phyloP scores from a whole-genome alignment of 345 rosid species.

The Heritiera fomes region DNA sequence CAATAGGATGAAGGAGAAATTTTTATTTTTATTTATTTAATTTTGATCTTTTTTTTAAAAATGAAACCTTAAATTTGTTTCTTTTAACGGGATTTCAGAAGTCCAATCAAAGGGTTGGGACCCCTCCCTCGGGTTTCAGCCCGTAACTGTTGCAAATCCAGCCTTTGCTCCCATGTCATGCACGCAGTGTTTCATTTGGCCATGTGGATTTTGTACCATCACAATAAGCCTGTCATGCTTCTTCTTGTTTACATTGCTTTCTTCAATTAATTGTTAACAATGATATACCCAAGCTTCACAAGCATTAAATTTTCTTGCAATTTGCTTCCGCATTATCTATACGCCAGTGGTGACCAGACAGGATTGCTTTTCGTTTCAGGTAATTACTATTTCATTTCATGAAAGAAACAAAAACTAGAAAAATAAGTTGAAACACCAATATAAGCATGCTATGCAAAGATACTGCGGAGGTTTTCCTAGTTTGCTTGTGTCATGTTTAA shows the following conservation, averaged over 20 bases:
- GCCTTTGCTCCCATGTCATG: slow-evolving; percentile 27
- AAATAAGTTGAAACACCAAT: no score
- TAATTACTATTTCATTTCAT: neutral
- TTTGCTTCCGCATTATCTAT: neutral
- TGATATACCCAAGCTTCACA: neutral
- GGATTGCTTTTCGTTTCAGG: neutral
- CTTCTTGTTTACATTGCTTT: slow-evolving; percentile 20
- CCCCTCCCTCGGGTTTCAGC: neutral
- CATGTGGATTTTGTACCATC: neutral
- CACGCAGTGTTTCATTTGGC: slow-evolving; percentile 14
- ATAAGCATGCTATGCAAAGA: no score
- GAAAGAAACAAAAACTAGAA: no score
- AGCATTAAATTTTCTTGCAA: neutral
- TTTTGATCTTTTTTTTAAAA: no score
- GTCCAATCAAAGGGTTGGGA: slow-evolving; percentile 9
- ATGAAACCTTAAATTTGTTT: neutral
- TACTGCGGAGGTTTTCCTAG: no score
- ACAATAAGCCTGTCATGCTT: slow-evolving; percentile 21
- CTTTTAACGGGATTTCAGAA: slow-evolving; percentile 16
- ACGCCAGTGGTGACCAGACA: neutral
- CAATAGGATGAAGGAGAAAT: no score
- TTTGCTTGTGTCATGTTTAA: no score
- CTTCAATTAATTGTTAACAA: slow-evolving; percentile 14
- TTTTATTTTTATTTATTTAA: no score
- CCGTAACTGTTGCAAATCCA: slow-evolving; percentile 22